These are phyloP conservation scores for Clausena lansium DNA, from an alignment of 345 rosid species.

Conservation along the genomic window DNA sequence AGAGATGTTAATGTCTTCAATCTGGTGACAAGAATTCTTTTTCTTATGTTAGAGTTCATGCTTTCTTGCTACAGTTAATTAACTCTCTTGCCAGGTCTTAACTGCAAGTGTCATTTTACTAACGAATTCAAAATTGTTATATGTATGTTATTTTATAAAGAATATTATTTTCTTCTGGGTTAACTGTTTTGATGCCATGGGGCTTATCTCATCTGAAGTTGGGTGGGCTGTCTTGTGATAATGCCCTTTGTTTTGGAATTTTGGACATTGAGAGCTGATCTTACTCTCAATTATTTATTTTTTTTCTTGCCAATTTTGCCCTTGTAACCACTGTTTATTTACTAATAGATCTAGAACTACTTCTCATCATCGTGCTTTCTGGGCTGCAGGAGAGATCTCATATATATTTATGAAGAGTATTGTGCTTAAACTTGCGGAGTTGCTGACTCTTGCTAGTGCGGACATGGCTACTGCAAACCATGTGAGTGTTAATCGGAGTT, in stretches of 20 bases:
- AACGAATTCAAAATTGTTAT: background rate
- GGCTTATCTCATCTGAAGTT: background rate
- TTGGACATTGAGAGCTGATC: background rate
- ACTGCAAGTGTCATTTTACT: background rate
- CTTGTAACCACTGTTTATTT: background rate
- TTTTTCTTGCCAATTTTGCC: background rate
- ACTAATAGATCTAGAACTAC: background rate
- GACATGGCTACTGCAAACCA: conserved; percentile 35
- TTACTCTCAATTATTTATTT: background rate
- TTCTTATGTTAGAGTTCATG: background rate
- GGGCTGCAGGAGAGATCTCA: conserved; percentile 59
- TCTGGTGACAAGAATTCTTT: background rate
- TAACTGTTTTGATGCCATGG: background rate
- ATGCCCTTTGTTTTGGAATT: background rate
- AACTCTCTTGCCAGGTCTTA: background rate
- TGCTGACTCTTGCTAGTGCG: conserved; percentile 41
- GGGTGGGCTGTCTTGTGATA: background rate
- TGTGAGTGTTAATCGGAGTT: conserved; percentile 43
- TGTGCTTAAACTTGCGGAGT: conserved; percentile 62
- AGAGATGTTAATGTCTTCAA: background rate
- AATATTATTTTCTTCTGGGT: background rate
- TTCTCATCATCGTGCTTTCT: conserved; percentile 12
- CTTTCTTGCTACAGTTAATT: background rate
- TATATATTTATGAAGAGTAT: conserved; percentile 51
- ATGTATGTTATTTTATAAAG: background rate